Evolutionary conservation across 163 green algal genomes (phyloP).

Genomic region (Coccomyxa subellipsoidea): DNA sequence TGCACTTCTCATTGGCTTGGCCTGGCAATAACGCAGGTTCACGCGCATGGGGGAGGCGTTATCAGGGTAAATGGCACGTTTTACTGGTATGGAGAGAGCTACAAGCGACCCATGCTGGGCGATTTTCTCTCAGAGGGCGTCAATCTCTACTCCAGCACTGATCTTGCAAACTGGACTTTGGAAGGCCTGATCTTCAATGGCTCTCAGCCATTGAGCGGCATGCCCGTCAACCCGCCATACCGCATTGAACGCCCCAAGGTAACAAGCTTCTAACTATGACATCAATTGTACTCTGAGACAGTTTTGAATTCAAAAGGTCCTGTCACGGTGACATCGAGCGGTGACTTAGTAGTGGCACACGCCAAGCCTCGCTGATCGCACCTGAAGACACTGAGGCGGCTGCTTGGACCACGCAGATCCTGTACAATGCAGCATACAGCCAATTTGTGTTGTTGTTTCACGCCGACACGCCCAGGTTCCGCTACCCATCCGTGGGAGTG

Average conservation of each 20-base stretch:
- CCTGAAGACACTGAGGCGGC: too few relatives aligned
- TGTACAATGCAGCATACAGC: conserved; percentile 3
- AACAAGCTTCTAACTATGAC: not conserved
- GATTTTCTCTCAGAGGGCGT: conserved; percentile 14
- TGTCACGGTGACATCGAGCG: too few relatives aligned
- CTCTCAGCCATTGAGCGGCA: not conserved
- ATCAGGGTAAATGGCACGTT: not conserved
- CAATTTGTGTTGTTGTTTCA: conserved; percentile 25
- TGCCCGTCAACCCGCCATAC: conserved; percentile 2
- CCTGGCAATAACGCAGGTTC: conserved; percentile 9
- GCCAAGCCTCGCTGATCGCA: too few relatives aligned
- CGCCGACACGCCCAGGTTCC: conserved; percentile 15
- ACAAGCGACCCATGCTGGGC: not conserved
- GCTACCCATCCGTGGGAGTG: conserved; percentile 12
- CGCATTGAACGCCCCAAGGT: conserved; percentile 28
- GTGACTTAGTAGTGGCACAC: too few relatives aligned
- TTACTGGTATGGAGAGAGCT: conserved; percentile 21
- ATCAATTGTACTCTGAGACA: not conserved
- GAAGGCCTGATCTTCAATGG: conserved; percentile 16
- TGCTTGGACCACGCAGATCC: conserved; percentile 12
- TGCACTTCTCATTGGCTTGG: not conserved
- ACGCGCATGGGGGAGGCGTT: conserved; percentile 21
- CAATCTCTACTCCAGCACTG: conserved; percentile 14
- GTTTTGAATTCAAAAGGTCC: not conserved
- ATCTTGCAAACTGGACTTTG: conserved; percentile 15